These are phyloP conservation scores for Pleodorina starrii DNA, from an alignment of 139 green algal species.

Conservation along the genomic window DNA sequence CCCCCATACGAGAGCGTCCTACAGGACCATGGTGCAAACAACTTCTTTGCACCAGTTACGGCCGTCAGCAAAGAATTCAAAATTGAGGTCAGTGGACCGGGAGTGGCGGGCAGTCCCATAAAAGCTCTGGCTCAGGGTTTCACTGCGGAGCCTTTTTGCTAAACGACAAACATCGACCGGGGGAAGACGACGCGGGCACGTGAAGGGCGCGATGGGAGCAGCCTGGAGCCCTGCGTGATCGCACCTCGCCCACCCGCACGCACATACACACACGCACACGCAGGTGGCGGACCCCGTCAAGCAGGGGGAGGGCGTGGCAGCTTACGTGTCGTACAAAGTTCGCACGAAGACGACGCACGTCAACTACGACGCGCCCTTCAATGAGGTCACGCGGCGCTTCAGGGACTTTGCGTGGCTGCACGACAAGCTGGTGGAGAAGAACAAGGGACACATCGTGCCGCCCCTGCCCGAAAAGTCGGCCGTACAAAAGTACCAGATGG, in stretches of 20 bases:
- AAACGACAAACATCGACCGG: too few species aligned
- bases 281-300: slow-evolving; percentile 90
- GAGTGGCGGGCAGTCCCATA: too few species aligned
- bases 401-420: slow-evolving; percentile 94
- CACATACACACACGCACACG: too few species aligned
- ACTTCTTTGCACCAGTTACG: slow-evolving; percentile 6
- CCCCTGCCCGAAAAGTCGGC: slow-evolving; percentile 93
- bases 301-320: slow-evolving; percentile 90
- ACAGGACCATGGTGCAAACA: slow-evolving; percentile 40
- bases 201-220: too few species aligned
- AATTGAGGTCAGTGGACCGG: slow-evolving; percentile 24
- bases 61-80: slow-evolving; percentile 29
- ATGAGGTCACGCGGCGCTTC: slow-evolving; percentile 92
- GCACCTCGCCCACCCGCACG: too few species aligned
- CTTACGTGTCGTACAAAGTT: slow-evolving; percentile 73
- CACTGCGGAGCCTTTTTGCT: too few species aligned
- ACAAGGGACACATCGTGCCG: slow-evolving; percentile 90
- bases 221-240: too few species aligned
- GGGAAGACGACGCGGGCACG: too few species aligned
- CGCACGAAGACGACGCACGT: slow-evolving; percentile 57
- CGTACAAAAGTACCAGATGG: slow-evolving; percentile 94
- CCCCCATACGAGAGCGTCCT: slow-evolving; percentile 60
- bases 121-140: too few species aligned
- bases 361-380: slow-evolving; percentile 34
- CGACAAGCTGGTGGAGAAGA: slow-evolving; percentile 80